Conservation (phyloP, 805 yeast genomes). For the Wickerhamomyces hampshirensis region DNA sequence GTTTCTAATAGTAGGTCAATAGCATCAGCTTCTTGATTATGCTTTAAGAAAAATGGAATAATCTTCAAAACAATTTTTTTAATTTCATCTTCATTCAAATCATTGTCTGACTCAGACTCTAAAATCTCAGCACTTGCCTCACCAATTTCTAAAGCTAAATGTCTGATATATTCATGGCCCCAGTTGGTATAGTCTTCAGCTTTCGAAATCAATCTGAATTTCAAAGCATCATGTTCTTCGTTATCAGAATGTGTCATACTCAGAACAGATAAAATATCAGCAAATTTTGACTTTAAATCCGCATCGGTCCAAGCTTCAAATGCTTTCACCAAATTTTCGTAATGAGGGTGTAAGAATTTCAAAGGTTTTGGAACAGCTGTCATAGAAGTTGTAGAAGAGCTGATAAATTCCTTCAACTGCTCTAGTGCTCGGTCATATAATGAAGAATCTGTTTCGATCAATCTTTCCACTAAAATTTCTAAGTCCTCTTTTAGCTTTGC, state of each 20-base stretch:
- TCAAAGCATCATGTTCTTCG: constrained; percentile 72
- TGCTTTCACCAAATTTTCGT: constrained; percentile 57
- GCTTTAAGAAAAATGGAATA: constrained; percentile 85
- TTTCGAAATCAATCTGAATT: constrained; percentile 64
- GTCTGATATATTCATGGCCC: constrained; percentile 99
- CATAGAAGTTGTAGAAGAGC: constrained; percentile 96
- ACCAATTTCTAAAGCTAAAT: constrained; percentile 92
- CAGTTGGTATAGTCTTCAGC: constrained; percentile 67
- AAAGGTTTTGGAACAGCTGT: constrained; percentile 99
- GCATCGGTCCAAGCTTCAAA: constrained; percentile 62
- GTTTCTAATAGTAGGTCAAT: constrained; percentile 89
- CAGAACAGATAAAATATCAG: constrained; percentile 86
- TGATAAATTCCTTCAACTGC: constrained; percentile 69
- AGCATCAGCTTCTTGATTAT: constrained; percentile 98
- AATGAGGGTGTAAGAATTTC: constrained; percentile 89
- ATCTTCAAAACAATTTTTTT: constrained; percentile 66
- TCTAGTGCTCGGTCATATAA: constrained; percentile 59
- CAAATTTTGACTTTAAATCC: constrained; percentile 51
- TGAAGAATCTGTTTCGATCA: constrained; percentile 45
- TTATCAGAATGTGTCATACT: constrained; percentile 92
- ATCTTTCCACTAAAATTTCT: constrained; percentile 79
- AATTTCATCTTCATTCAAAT: constrained; percentile 38
- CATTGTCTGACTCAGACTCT: constrained; percentile 31
- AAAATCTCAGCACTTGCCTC: constrained; percentile 64
- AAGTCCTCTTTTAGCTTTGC: constrained; percentile 80